Conservation (phyloP, 2,329 filamentous ascomycete genomes). For the Magnaporthiopsis incrustans region DNA sequence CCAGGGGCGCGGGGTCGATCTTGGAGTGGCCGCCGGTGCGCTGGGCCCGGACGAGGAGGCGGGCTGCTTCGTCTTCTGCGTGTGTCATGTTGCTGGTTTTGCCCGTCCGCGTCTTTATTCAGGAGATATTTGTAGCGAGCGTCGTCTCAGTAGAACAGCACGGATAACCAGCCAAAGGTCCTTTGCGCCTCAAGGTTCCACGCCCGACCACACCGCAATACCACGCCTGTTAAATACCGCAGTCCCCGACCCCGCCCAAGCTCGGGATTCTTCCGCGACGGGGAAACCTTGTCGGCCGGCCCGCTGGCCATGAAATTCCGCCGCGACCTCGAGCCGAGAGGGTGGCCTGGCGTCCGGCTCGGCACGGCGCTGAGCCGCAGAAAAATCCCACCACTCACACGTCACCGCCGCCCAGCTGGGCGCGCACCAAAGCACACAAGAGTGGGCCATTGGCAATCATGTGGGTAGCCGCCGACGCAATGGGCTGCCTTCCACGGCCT, state of each 20-base stretch:
- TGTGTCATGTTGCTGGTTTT: background rate
- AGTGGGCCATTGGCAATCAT: background rate
- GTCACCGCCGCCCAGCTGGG: background rate
- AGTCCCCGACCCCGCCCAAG: background rate
- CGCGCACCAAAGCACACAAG: background rate
- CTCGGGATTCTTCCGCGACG: background rate
- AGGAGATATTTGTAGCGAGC: too few relatives aligned
- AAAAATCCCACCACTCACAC: background rate
- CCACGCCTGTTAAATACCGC: too few relatives aligned
- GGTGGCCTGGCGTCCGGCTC: too few relatives aligned
- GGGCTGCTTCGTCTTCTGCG: background rate
- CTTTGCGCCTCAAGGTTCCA: too few relatives aligned
- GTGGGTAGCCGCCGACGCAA: background rate
- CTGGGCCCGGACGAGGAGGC: background rate
- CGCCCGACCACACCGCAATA: too few relatives aligned
- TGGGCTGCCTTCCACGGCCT: background rate
- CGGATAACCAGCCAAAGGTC: too few relatives aligned
- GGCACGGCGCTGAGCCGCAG: background rate
- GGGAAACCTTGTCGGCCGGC: too few relatives aligned
- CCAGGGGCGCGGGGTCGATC: background rate
- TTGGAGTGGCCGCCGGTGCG: conserved; percentile 1
- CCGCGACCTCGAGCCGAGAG: too few relatives aligned
- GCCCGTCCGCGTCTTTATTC: too few relatives aligned
- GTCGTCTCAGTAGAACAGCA: too few relatives aligned
- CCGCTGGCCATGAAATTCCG: background rate